Conservation (phyloP, 495 filamentous ascomycete species). For the Neurospora pannonica region DNA sequence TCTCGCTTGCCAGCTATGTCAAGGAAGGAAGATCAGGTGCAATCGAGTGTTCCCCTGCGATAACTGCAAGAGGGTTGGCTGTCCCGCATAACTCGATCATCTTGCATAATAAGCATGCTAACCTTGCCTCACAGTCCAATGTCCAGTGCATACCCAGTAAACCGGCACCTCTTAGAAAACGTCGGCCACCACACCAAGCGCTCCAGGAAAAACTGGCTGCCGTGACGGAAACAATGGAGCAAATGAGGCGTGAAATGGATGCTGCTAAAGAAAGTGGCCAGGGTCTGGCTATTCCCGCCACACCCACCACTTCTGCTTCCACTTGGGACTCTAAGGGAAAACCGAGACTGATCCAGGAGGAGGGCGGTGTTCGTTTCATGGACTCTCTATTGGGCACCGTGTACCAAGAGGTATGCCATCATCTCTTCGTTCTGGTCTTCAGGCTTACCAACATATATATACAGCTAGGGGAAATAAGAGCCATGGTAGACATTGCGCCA, state of each 20-base stretch:
- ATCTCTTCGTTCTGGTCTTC: background rate
- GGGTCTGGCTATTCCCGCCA: background rate
- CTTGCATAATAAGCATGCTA: slow-evolving; percentile 9
- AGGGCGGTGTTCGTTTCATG: slow-evolving; percentile 36
- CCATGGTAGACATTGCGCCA: slow-evolving; percentile 33
- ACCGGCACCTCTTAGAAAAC: slow-evolving; percentile 38
- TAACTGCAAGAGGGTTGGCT: slow-evolving; percentile 36
- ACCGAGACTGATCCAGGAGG: slow-evolving; percentile 28
- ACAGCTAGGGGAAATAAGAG: slow-evolving; percentile 37
- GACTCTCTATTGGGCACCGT: slow-evolving; percentile 34
- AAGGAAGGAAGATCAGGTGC: slow-evolving; percentile 61
- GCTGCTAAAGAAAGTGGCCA: background rate
- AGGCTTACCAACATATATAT: background rate
- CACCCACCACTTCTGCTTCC: background rate
- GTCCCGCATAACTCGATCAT: background rate
- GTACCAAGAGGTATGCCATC: slow-evolving; percentile 32
- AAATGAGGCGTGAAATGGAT: background rate
- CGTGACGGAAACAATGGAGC: background rate
- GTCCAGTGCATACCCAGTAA: slow-evolving; percentile 38
- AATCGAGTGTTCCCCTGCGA: slow-evolving; percentile 58
- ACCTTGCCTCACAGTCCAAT: slow-evolving; percentile 24
- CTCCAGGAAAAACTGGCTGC: slow-evolving; percentile 35
- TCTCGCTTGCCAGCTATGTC: slow-evolving; percentile 42
- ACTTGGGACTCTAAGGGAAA: slow-evolving; percentile 28
- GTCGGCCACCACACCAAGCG: slow-evolving; percentile 38